Conservation (phyloP, 73 alveolate genomes). For the Effrenium voratum region DNA sequence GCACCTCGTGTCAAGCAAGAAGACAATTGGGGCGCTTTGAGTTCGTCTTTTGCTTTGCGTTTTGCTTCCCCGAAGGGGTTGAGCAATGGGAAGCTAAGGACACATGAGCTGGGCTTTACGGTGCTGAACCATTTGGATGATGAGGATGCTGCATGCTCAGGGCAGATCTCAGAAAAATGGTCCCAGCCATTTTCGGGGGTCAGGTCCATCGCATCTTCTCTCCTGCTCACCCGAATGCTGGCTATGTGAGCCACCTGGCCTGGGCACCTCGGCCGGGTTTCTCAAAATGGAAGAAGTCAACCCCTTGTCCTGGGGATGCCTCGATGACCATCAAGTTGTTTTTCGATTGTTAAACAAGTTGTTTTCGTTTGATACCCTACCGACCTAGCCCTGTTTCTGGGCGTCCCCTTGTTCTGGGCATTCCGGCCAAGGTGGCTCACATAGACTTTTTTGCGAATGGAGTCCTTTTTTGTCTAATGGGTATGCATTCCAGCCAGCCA, state of each 20-base stretch:
- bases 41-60: neutral
- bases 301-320: no score
- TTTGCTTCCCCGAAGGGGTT: neutral
- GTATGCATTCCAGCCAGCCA: no score
- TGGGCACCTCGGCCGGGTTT: no score
- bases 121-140: constrained; percentile 28
- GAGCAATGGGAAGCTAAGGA: neutral
- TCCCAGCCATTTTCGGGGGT: neutral
- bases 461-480: no score
- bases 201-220: constrained; percentile 53
- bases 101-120: constrained; percentile 70
- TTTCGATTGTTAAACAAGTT: no score
- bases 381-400: no score
- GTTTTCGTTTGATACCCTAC: no score
- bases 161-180: neutral
- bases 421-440: no score
- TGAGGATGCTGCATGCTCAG: constrained; percentile 3
- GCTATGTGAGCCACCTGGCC: constrained; percentile 24
- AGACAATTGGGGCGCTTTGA: neutral
- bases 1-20: constrained; percentile 11
- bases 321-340: no score
- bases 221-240: constrained; percentile 27
- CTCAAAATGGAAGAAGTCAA: no score
- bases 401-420: no score
- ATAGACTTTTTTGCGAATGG: no score